Evolutionary conservation across 1,284 basidiomycete genomes (phyloP), one percentile per base, ranked within the genome.

Genomic region (Ustanciosporium gigantosporum): DNA sequence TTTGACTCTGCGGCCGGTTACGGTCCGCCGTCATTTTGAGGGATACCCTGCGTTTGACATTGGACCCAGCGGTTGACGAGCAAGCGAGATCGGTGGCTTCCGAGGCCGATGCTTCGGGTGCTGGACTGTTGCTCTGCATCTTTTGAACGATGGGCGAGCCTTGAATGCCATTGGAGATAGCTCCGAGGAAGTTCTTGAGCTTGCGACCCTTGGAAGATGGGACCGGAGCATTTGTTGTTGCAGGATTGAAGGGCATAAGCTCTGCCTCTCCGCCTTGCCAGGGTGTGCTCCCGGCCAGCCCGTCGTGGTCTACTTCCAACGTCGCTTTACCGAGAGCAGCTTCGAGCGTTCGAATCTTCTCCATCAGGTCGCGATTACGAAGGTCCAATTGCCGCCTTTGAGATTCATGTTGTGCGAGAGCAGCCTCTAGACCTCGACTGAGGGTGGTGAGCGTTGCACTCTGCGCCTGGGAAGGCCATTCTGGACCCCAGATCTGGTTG

Each of bases 181-280:
- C 42, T 17, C 51, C 58, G 13, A 61, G 50, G 41, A 61, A 61
- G 2, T 43, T 56, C 31, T 32, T 55, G 32, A 61, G 42, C 37
- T 61, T 61, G 29, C 51, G 58, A 22, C 46, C 44, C 27, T 55
- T 53, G 2, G 51, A 34, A 13, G n/a, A 35, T 45, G 14, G 23
- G 4, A 11, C 23, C 6, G n/a, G n/a, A n/a, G n/a, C n/a, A n/a
- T n/a, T n/a, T n/a, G n/a, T n/a, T n/a, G n/a, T n/a, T n/a, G n/a
- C n/a, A n/a, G n/a, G n/a, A n/a, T 3, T 43, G 37, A 11, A 52
- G 36, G 1, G 49, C 57, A 2, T 14, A 14, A 17, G 21, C 22
- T 8, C 20, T 19, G 9, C n/a, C n/a, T n/a, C n/a, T n/a, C n/a
- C n/a, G n/a, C n/a, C n/a, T n/a, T n/a, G n/a, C n/a, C n/a, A n/a